phyloP scores from a whole-genome alignment of 1,139 yeast species.

The Pichia inconspicua region DNA sequence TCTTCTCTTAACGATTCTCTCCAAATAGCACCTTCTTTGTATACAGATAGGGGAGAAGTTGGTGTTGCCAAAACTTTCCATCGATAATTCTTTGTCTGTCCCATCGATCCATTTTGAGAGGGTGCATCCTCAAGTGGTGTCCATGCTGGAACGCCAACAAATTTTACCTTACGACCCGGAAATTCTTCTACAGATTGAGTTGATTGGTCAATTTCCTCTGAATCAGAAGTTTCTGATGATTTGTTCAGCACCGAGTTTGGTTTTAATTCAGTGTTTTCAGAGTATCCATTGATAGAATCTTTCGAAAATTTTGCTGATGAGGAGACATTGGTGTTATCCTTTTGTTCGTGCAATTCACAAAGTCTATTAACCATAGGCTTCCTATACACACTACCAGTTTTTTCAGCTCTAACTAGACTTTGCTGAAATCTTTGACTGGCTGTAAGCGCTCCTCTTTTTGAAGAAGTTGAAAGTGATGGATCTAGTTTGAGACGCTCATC shows the following conservation, averaged over 20 bases:
- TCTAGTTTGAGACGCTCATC: neutral
- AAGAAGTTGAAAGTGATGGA: neutral
- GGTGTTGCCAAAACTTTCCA: neutral
- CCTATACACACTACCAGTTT: conserved; percentile 25
- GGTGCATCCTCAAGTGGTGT: conserved; percentile 6
- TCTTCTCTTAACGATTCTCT: conserved; percentile 17
- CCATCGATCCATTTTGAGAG: neutral
- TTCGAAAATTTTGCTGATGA: neutral
- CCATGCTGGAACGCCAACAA: conserved; percentile 2
- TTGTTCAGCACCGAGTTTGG: neutral
- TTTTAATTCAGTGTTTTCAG: neutral
- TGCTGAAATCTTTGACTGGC: conserved; percentile 30
- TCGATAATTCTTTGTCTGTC: neutral
- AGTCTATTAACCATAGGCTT: conserved; percentile 16
- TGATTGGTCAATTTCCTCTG: neutral
- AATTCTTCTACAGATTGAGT: neutral
- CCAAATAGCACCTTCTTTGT: conserved; percentile 18
- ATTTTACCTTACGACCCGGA: neutral
- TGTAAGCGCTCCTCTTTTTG: conserved; percentile 10
- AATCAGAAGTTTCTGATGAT: neutral
- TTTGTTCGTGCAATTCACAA: neutral
- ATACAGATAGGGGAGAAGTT: conserved; percentile 15
- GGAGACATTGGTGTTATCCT: neutral
- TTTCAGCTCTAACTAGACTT: conserved; percentile 25
- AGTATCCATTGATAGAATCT: neutral